phyloP scores from a whole-genome alignment of 805 yeast genomes.

The Naumovozyma dairenensis region DNA sequence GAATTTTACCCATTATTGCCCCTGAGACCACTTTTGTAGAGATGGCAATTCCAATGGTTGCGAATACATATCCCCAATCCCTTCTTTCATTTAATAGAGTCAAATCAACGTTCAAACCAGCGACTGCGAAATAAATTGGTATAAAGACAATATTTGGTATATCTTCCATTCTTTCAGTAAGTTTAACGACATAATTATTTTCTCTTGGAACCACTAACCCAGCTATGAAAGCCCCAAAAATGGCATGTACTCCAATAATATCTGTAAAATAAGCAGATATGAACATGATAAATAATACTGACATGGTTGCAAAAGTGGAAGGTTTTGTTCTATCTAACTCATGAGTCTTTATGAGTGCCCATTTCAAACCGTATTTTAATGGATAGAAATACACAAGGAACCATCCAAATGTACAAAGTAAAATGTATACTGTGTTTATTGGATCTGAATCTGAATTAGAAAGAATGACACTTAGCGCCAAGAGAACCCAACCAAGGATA shows the following conservation, averaged over 20 bases:
- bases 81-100: constrained; percentile 53
- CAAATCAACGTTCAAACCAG: constrained; percentile 64
- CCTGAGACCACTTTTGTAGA: constrained; percentile 63
- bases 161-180: constrained; percentile 71
- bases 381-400: constrained; percentile 50
- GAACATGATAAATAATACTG: constrained; percentile 47
- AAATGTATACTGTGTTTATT: constrained; percentile 57
- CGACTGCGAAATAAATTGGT: constrained; percentile 71
- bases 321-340: constrained; percentile 53
- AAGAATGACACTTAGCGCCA: constrained; percentile 66
- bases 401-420: constrained; percentile 62
- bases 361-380: constrained; percentile 39
- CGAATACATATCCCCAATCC: constrained; percentile 73
- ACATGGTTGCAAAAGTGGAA: constrained; percentile 48
- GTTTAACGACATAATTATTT: constrained; percentile 55
- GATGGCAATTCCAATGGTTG: constrained; percentile 57
- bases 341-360: constrained; percentile 39
- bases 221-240: constrained; percentile 74
- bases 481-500: constrained; percentile 69
- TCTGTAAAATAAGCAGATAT: constrained; percentile 70
- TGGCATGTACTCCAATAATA: constrained; percentile 78
- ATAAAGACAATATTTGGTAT: constrained; percentile 60
- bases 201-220: constrained; percentile 73
- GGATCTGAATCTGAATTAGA: constrained; percentile 61
- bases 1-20: constrained; percentile 47